Base-by-base conservation (phyloP, 2,329 filamentous ascomycete genomes). In the Paecilomyces fulvus region DNA sequence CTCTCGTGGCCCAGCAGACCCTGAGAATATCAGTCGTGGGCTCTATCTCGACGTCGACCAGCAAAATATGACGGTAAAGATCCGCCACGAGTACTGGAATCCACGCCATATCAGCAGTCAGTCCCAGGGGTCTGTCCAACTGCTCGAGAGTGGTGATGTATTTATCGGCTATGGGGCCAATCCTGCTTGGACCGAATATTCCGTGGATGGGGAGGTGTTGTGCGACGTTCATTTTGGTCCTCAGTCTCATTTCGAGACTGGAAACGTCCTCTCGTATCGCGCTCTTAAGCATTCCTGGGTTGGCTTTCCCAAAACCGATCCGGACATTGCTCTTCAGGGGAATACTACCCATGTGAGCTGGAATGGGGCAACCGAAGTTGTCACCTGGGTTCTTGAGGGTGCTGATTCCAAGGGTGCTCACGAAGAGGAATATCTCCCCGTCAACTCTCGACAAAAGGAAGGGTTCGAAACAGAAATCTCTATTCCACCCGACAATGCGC, bases 141-240 rank as follows among this genome's bases (percentile, higher is more conserved):
- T 75, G 7, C 70, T 80, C 1, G 64, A 69, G 0, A 68, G 55
- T 17, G 73, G 73, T 4, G 79, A 81, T 60, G 72, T 76, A 3
- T 67, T 82, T 2, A 66, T 81, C 14, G 77, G 77, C 14, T 82
- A 77, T 67, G 79, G 82, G 14, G 75, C 75, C 20, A 73, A 72
- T 21, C 76, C 79, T 3, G 75, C 77, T 0, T 77, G 77, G 62
- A 79, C 76, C 9, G 80, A 84, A 61, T 81, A 80, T 63, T 79
- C 77, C 6, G 67, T 74, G 10, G 55, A 63, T 1, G 71, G 70
- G 14, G 63, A 64, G 7, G 68, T 79, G 1, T 73, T 84, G 30
- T 83, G 83, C 73, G 78, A 84, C 55, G 75, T 72, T 3, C 79
- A 80, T 63, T 73, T 83, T 63, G 75, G 64, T 52, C 66, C 55